Evolutionary conservation across 1,284 basidiomycete species (phyloP).

Genomic region (Fomitiporia mediterranea): DNA sequence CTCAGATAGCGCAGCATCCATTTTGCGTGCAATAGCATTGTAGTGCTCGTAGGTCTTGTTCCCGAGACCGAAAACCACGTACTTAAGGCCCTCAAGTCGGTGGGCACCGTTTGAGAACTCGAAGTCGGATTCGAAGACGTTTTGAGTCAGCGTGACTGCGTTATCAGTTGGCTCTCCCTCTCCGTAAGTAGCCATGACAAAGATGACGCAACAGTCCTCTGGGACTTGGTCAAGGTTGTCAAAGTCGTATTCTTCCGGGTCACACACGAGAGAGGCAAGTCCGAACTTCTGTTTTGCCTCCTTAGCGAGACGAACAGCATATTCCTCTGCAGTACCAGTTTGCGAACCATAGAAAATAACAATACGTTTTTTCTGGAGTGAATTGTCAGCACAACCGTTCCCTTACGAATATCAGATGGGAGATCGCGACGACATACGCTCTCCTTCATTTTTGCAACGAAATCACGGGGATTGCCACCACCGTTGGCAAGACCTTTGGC

Average conservation of each 20-base stretch:
- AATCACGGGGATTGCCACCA: slow-evolving; percentile 81
- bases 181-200: slow-evolving; percentile 97
- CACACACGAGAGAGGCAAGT: slow-evolving; percentile 88
- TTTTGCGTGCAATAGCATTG: slow-evolving; percentile 81
- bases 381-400: not conserved
- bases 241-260: slow-evolving; percentile 97
- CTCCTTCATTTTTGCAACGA: slow-evolving; percentile 86
- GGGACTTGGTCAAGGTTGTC: slow-evolving; percentile 91
- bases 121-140: slow-evolving; percentile 81
- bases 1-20: slow-evolving; percentile 71
- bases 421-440: slow-evolving; percentile 52
- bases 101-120: slow-evolving; percentile 81
- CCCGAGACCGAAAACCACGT: slow-evolving; percentile 92
- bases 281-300: slow-evolving; percentile 94
- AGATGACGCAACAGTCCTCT: slow-evolving; percentile 82
- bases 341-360: slow-evolving; percentile 97
- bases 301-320: slow-evolving; percentile 89
- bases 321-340: slow-evolving; percentile 95
- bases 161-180: slow-evolving; percentile 99
- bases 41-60: slow-evolving; percentile 97
- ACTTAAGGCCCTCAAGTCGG: slow-evolving; percentile 84
- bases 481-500: slow-evolving; percentile 50
- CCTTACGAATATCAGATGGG: not conserved
- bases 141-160: slow-evolving; percentile 92
- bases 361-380: slow-evolving; percentile 81